These are phyloP conservation scores for Royoungia palumana DNA, from an alignment of 768 basidiomycete genomes.

Conservation along the genomic window DNA sequence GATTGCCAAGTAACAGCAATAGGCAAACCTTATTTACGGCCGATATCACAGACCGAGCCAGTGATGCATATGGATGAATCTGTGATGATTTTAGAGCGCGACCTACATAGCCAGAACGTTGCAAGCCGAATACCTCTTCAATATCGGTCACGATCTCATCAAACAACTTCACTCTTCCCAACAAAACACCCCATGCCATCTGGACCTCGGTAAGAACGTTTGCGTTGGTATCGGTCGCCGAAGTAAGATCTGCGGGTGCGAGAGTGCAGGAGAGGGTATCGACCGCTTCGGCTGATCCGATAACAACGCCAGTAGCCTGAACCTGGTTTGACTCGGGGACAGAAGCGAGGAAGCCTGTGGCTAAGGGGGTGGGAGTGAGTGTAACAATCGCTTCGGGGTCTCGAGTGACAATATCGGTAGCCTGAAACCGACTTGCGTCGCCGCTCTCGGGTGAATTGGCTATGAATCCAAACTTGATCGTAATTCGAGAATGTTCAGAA, in stretches of 20 bases:
- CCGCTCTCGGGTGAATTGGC: background rate
- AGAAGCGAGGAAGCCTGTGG: no score
- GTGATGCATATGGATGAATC: conserved; percentile 6
- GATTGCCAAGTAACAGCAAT: background rate
- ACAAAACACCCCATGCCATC: background rate
- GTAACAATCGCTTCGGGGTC: background rate
- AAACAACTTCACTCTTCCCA: background rate
- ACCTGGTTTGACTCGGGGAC: no score
- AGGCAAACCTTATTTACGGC: background rate
- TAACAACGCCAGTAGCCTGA: no score
- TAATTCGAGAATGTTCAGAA: background rate
- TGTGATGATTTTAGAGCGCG: background rate
- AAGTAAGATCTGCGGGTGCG: no score
- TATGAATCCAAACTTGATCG: background rate
- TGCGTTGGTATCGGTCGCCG: no score
- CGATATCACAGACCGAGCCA: conserved; percentile 2
- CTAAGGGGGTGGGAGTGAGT: background rate
- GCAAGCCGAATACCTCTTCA: background rate
- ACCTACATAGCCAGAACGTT: rapidly evolving
- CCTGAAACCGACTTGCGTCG: background rate
- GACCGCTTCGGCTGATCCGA: no score
- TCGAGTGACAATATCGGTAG: background rate
- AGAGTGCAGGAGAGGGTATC: no score
- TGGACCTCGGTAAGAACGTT: background rate
- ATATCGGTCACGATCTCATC: background rate